A percentile compares a stretch with the other conserved stretches of the same genome.
These are phyloP conservation scores for Saccharomyces kudriavzevii DNA, from an alignment of 805 yeast species.

Conservation along the genomic window DNA sequence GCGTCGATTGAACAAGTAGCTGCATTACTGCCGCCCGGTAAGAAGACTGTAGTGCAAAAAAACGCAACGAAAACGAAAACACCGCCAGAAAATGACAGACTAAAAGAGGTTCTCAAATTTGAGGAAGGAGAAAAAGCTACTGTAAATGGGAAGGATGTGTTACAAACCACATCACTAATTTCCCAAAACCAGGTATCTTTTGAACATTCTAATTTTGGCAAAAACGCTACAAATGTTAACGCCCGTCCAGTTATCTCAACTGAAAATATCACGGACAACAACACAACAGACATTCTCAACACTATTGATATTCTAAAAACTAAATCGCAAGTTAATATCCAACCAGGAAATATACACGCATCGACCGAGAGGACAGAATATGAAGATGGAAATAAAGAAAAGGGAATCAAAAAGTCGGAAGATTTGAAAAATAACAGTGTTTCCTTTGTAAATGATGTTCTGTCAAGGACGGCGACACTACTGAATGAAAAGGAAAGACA, in stretches of 20 bases:
- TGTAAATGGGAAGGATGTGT: not conserved
- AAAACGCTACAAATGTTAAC: not conserved
- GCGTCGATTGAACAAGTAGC: not conserved
- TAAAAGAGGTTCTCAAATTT: not conserved
- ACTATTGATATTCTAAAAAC: not conserved
- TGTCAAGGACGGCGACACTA: not conserved
- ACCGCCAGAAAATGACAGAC: not conserved
- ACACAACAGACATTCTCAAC: not conserved
- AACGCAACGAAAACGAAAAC: not conserved
- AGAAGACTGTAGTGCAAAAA: not conserved
- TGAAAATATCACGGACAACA: not conserved
- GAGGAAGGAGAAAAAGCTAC: not conserved
- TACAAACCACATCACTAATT: not conserved
- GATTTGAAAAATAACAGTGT: not conserved
- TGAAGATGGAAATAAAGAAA: not conserved
- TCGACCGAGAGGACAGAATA: not conserved
- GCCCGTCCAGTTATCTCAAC: not conserved
- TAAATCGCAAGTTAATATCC: not conserved
- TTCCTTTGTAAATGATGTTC: not conserved
- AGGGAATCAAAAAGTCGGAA: not conserved
- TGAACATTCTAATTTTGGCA: not conserved
- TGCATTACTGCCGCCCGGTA: not conserved
- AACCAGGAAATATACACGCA: not conserved
- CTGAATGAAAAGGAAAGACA: conserved; percentile 10
- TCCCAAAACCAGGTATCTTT: not conserved